Conservation (phyloP, 805 yeast species). For the Candida pseudofarinosa region DNA sequence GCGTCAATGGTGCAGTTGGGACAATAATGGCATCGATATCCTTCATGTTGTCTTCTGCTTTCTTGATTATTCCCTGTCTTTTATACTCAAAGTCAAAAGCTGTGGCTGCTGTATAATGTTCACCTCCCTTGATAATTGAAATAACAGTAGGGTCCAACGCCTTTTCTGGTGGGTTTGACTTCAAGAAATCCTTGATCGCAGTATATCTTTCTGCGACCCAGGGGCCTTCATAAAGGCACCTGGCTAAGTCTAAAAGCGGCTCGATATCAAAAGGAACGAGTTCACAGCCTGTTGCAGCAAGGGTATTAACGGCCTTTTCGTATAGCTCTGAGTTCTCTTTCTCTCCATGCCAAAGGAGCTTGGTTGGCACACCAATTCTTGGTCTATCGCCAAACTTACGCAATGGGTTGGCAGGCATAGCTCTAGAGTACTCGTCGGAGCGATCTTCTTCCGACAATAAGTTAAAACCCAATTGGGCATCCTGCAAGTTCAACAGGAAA, state of each 20-base stretch:
- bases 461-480: slow-evolving; percentile 75
- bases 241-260: slow-evolving; percentile 75
- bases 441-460: slow-evolving; percentile 70
- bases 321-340: slow-evolving; percentile 69
- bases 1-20: slow-evolving; percentile 93
- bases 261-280: slow-evolving; percentile 65
- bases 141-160: slow-evolving; percentile 82
- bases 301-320: slow-evolving; percentile 50
- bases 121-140: slow-evolving; percentile 74
- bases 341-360: slow-evolving; percentile 78
- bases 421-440: slow-evolving; percentile 76
- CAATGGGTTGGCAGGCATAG: slow-evolving; percentile 63
- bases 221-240: slow-evolving; percentile 92
- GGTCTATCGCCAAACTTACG: slow-evolving; percentile 56
- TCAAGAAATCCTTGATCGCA: slow-evolving; percentile 71
- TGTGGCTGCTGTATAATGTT: slow-evolving; percentile 73
- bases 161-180: slow-evolving; percentile 62
- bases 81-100: slow-evolving; percentile 83
- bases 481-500: slow-evolving; percentile 70
- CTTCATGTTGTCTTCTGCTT: slow-evolving; percentile 50
- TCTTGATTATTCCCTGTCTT: slow-evolving; percentile 73
- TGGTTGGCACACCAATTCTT: slow-evolving; percentile 71
- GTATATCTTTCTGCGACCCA: slow-evolving; percentile 97
- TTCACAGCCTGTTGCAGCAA: slow-evolving; percentile 44
- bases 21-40: slow-evolving; percentile 75